These are phyloP conservation scores for Macrophomina tecta DNA, from an alignment of 2,329 filamentous ascomycete species.

Conservation along the genomic window DNA sequence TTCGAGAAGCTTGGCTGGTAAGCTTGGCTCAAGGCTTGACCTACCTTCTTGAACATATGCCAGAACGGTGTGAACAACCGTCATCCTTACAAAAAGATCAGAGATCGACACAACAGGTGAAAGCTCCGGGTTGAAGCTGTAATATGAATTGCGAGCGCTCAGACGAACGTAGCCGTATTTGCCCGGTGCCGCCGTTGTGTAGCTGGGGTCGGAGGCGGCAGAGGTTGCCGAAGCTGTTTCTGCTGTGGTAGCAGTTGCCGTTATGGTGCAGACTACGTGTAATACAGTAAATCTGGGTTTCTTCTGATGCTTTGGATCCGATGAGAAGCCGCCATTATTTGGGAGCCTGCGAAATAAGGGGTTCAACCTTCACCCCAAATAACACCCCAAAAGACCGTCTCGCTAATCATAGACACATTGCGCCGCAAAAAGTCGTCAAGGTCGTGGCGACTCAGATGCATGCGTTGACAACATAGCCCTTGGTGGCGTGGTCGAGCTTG, in stretches of 20 bases:
- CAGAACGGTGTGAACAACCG: slow-evolving; percentile 34
- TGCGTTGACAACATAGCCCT: not conserved
- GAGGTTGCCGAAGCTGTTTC: slow-evolving; percentile 24
- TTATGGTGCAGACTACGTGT: not conserved
- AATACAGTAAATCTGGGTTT: not conserved
- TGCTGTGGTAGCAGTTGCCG: slow-evolving; percentile 24
- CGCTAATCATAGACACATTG: not conserved
- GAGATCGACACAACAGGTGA: slow-evolving; percentile 35
- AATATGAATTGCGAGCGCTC: slow-evolving; percentile 38
- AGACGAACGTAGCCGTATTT: slow-evolving; percentile 36
- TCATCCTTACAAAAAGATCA: slow-evolving; percentile 36
- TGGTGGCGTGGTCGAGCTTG: not conserved
- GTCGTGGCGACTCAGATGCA: slow-evolving; percentile 5
- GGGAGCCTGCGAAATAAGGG: not conserved
- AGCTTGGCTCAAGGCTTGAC: not conserved
- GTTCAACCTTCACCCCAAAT: not conserved
- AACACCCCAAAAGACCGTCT: not conserved
- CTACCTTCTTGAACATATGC: slow-evolving; percentile 33
- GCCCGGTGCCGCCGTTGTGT: slow-evolving; percentile 35
- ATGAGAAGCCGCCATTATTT: no score
- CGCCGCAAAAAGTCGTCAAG: not conserved
- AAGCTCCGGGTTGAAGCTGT: slow-evolving; percentile 36
- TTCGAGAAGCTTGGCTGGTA: not conserved
- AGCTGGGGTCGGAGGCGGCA: slow-evolving; percentile 26
- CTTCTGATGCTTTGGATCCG: no score